Percentiles rank a stretch among this genome's conserved stretches.
Evolutionary conservation across 331 rosid species (phyloP).

Genomic region (Acacia pycnantha): DNA sequence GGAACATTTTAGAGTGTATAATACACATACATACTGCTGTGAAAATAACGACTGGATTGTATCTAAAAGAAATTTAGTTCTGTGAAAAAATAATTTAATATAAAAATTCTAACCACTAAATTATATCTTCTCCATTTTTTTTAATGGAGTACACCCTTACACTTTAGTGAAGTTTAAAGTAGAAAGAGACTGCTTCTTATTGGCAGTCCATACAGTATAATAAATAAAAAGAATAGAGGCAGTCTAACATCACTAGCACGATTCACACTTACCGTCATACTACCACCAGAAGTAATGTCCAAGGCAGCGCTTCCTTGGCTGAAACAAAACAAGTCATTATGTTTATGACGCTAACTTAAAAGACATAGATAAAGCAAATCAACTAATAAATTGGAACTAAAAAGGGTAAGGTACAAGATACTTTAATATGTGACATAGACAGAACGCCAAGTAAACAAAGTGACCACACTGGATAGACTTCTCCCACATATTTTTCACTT

Average conservation of each 20-base stretch:
- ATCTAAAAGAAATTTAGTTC: neutral
- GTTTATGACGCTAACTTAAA: constrained; percentile 17
- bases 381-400: neutral
- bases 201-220: neutral
- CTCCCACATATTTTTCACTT: neutral
- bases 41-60: neutral
- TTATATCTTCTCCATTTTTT: neutral
- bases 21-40: neutral
- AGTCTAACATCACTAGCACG: constrained; percentile 5
- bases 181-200: neutral
- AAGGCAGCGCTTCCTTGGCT: constrained; percentile 87
- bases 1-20: neutral
- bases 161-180: neutral
- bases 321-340: constrained; percentile 43
- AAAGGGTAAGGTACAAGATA: neutral
- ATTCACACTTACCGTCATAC: constrained; percentile 71
- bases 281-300: constrained; percentile 77
- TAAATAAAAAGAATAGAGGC: neutral
- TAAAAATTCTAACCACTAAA: neutral
- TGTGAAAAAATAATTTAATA: neutral
- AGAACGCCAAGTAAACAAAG: neutral
- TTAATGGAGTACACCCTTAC: neutral
- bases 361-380: constrained; percentile 11
- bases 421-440: neutral
- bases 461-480: neutral